Conservation (phyloP, 768 basidiomycete genomes). For the Russula compacta region DNA sequence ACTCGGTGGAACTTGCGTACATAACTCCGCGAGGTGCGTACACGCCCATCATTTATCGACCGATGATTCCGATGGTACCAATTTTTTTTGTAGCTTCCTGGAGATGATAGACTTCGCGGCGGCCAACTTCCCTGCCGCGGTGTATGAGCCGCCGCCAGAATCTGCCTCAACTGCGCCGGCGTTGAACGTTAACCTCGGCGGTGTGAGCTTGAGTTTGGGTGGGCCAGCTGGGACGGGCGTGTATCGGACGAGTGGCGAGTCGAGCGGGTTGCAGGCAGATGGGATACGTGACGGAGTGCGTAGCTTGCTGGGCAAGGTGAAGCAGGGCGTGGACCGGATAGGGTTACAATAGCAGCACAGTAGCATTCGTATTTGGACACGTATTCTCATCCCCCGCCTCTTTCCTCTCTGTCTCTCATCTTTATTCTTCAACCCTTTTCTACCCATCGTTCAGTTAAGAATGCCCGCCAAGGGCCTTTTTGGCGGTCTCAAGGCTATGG, state of each 20-base stretch:
- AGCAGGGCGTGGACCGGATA: conserved; percentile 68
- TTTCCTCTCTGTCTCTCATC: neutral
- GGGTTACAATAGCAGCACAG: conserved; percentile 25
- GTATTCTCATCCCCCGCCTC: neutral
- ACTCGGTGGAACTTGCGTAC: conserved; percentile 90
- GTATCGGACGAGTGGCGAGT: conserved; percentile 72
- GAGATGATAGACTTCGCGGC: conserved; percentile 81
- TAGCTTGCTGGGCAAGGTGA: conserved; percentile 82
- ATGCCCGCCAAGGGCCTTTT: conserved; percentile 72
- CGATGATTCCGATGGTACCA: neutral
- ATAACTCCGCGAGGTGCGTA: conserved; percentile 83
- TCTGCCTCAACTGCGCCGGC: conserved; percentile 63
- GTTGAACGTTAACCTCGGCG: conserved; percentile 87
- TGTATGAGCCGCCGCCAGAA: conserved; percentile 71
- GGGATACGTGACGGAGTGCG: conserved; percentile 84
- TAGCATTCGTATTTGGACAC: neutral
- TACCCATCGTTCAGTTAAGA: conserved; percentile 13
- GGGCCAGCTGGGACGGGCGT: conserved; percentile 76
- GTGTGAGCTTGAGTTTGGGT: conserved; percentile 90
- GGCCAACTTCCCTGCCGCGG: conserved; percentile 47
- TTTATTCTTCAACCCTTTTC: conserved; percentile 11
- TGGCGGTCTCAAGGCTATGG: conserved; percentile 76
- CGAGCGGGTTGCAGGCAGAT: conserved; percentile 65
- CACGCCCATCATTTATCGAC: neutral
- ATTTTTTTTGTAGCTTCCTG: conserved; percentile 53